Evolutionary conservation across 768 basidiomycete species (phyloP), one percentile per base, ranked within the genome.

Genomic region (Cubamyces sp.): DNA sequence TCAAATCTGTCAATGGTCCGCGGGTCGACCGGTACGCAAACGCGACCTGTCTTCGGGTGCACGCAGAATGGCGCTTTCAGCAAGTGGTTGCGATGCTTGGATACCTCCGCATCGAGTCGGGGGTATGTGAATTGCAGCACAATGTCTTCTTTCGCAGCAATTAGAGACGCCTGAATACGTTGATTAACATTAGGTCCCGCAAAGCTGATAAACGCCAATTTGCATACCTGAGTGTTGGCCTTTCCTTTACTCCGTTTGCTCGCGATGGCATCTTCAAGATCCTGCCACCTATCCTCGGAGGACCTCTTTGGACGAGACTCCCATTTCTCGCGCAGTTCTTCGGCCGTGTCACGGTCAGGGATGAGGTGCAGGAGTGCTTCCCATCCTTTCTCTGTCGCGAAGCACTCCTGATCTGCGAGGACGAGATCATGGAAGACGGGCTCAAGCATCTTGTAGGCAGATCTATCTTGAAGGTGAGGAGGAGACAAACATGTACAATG

Each of bases 11-110:
- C 86, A 30, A 98, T 84, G 34, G 76, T 73, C 37, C 76, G 76
- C 3, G 94, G 90, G 70, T 96, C 90, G 18, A 98, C 81, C 1
- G 96, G 97, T 2, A 99, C 92, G 72, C 96, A 99, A 9, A 99
- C 86, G 30, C 94, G 86, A 1, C 96, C 97, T 2, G 97, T 99
- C 65, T 92, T 92, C 0, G 97, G 97, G 74, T 99, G 97, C 0
- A 98, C 80, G 72, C 96, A 97, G 75, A 99, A 99, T 0, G 97
- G 97, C 21, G 94, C 90, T 76, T 99, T 99, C 56, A 99, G 84
- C 78, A 99, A 82, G 79, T 99, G 97, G 77, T 99, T 98, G 52
- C 95, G 84, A 71, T 96, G 93, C 71, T 98, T 96, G 3, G 95
- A 96, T 28, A 99, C 97, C 74, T 99, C 97, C 15, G 92, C 91